Evolutionary conservation across 1,284 basidiomycete species (phyloP).

Genomic region (Phellinidium pouzarii): DNA sequence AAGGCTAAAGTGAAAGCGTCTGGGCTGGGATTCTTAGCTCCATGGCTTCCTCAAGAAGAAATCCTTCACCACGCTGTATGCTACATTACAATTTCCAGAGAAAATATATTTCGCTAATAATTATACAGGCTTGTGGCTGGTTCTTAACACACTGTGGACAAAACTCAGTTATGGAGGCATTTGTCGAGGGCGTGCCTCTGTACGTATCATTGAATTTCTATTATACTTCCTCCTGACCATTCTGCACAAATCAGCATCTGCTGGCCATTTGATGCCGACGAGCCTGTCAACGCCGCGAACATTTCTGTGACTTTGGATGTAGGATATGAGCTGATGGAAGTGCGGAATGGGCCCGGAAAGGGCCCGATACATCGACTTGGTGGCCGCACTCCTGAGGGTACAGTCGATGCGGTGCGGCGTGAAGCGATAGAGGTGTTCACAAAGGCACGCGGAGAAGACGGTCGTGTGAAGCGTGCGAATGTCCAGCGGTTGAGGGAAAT

Average conservation of each 20-base stretch:
- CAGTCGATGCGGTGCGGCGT: slow-evolving; percentile 1
- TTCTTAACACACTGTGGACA: slow-evolving; percentile 20
- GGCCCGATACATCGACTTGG: slow-evolving; percentile 19
- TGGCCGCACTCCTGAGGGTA: slow-evolving; percentile 6
- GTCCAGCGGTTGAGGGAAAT: neutral
- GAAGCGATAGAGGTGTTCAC: slow-evolving; percentile 4
- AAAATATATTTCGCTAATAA: neutral
- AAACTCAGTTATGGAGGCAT: slow-evolving; percentile 19
- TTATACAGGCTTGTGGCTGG: slow-evolving; percentile 19
- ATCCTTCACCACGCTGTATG: slow-evolving; percentile 17
- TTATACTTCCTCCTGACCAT: neutral
- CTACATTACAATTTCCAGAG: neutral
- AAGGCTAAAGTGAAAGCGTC: slow-evolving; percentile 10
- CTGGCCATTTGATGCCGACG: slow-evolving; percentile 25
- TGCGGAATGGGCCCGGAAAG: slow-evolving; percentile 24
- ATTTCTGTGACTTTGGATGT: slow-evolving; percentile 21
- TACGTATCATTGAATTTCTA: neutral
- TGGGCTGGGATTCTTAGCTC: slow-evolving; percentile 11
- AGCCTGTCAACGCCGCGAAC: slow-evolving; percentile 24
- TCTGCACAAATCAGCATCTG: slow-evolving; percentile 21
- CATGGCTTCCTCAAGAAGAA: slow-evolving; percentile 19
- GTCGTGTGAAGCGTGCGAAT: slow-evolving; percentile 7
- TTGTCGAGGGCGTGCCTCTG: slow-evolving; percentile 18
- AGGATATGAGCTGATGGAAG: slow-evolving; percentile 27
- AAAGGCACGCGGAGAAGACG: slow-evolving; percentile 8